These are phyloP conservation scores for Pestalotiopsis sp. DNA, from an alignment of 2,329 filamentous ascomycete species.

Conservation along the genomic window DNA sequence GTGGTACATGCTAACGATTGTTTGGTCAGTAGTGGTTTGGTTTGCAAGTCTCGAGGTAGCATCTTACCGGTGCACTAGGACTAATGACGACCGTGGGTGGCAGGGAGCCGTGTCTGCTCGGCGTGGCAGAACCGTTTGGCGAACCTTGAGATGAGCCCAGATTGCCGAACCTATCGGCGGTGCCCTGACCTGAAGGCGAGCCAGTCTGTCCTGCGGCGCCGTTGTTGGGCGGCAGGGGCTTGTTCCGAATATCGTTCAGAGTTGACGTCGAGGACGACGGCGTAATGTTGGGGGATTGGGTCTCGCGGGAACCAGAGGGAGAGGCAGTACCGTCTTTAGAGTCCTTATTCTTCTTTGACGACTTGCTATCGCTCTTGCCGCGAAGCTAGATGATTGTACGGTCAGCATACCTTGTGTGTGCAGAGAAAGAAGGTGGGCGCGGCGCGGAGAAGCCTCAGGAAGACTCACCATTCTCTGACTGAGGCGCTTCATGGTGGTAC, in stretches of 20 bases:
- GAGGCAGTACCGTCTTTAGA: slow-evolving; percentile 79
- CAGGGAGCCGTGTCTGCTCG: slow-evolving; percentile 65
- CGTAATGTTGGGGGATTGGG: slow-evolving; percentile 68
- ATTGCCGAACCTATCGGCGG: slow-evolving; percentile 39
- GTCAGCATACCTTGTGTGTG: slow-evolving; percentile 41
- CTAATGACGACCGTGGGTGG: slow-evolving; percentile 93
- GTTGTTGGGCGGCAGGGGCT: slow-evolving; percentile 68
- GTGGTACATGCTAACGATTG: slow-evolving; percentile 75
- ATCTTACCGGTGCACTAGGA: slow-evolving; percentile 84
- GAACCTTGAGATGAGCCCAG: slow-evolving; percentile 40
- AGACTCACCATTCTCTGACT: slow-evolving; percentile 91
- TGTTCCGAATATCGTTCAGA: slow-evolving; percentile 83
- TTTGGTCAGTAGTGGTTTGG: slow-evolving; percentile 19
- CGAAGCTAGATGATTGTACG: slow-evolving; percentile 75
- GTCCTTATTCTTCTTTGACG: slow-evolving; percentile 75
- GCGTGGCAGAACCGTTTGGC: slow-evolving; percentile 60
- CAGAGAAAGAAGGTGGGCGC: background rate
- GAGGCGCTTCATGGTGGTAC: slow-evolving; percentile 84
- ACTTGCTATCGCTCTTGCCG: slow-evolving; percentile 85
- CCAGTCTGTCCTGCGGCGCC: slow-evolving; percentile 43
- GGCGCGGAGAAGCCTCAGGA: background rate
- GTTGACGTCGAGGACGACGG: slow-evolving; percentile 89
- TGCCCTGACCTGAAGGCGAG: slow-evolving; percentile 34
- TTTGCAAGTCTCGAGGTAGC: slow-evolving; percentile 10
- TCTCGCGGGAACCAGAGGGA: slow-evolving; percentile 62